Conservation (phyloP, 768 basidiomycete genomes). For the Tulasnella sp. region DNA sequence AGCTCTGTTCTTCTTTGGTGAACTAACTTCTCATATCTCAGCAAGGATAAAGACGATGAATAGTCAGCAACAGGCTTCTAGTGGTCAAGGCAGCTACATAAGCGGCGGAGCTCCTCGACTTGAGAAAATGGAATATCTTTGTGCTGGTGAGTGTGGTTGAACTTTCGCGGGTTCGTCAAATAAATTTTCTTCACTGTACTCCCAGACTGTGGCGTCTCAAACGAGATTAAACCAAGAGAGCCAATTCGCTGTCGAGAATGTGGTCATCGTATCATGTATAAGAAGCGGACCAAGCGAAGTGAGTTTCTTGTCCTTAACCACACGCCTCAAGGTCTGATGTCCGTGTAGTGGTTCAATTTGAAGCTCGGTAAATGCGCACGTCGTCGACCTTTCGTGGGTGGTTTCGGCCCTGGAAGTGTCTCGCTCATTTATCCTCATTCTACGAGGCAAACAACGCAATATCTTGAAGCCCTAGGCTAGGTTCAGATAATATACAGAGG, state of each 20-base stretch:
- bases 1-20: too few species aligned
- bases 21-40: too few species aligned
- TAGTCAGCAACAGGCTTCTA: constrained; percentile 23
- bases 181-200: not conserved
- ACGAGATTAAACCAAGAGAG: constrained; percentile 80
- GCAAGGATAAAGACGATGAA: too few species aligned
- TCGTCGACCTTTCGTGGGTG: too few species aligned
- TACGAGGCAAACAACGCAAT: too few species aligned
- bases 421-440: too few species aligned
- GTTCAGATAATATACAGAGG: too few species aligned
- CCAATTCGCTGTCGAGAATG: constrained; percentile 94
- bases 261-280: constrained; percentile 98
- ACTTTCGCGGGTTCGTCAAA: not conserved
- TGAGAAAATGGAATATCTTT: constrained; percentile 69
- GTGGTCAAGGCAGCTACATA: constrained; percentile 26
- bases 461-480: too few species aligned
- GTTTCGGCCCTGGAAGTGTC: too few species aligned
- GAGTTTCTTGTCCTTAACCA: constrained; percentile 24
- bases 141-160: constrained; percentile 46
- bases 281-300: constrained; percentile 92
- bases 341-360: constrained; percentile 61
- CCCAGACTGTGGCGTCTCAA: constrained; percentile 85
- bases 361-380: constrained; percentile 44
- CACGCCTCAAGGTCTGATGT: constrained; percentile 12
- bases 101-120: constrained; percentile 28